Evolutionary conservation across 2,329 filamentous ascomycete species (phyloP), one percentile per base, ranked within the genome.

Genomic region (Talaromyces piceae): DNA sequence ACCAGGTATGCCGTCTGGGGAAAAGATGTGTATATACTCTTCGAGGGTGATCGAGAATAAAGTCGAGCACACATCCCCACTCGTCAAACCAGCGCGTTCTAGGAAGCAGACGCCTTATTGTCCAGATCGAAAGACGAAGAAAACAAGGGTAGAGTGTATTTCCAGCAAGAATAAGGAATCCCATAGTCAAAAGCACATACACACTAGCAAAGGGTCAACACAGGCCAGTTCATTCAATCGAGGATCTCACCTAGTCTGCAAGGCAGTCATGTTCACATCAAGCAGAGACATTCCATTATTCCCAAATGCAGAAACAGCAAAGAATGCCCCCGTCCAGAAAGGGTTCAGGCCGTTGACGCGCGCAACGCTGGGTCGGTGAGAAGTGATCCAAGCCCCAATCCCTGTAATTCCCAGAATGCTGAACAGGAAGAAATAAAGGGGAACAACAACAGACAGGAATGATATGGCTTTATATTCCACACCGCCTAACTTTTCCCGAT

Each of bases 131-230:
- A 8, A 84, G 69, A 3, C 83, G 75, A 11, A 87, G 65, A 53
- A 86, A 80, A 47, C 83, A 72, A 0, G 83, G 83, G 58, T 83
- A 86, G 1, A 80, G 79, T 3, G 83, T 86, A 45, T 86, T 84
- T 3, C 83, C 83, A 0, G 82, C 82, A 4, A 86, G 69, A 47
- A 84, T 79, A 54, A 85, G 65, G 9, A 79, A 57, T 4, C 77
- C 79, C 72, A 83, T 70, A 1, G 69, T 69, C 12, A 77, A 57
- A 3, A 77, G 61, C 1, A 70, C 61, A 25, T 72, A 73, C 0
- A 66, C 59, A 47, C 68, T 68, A 23, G 18, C 27, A 7, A 9
- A 7, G 11, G 7, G 30, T 52, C 18, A 52, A 41, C 18, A 49
- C 1, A 13, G n/a, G n/a, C 1, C 30, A 27, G 7, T 11, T 26